Evolutionary conservation across 257 asterid genomes (phyloP), one percentile per base, ranked within the genome.

Genomic region (Scutellaria barbata): DNA sequence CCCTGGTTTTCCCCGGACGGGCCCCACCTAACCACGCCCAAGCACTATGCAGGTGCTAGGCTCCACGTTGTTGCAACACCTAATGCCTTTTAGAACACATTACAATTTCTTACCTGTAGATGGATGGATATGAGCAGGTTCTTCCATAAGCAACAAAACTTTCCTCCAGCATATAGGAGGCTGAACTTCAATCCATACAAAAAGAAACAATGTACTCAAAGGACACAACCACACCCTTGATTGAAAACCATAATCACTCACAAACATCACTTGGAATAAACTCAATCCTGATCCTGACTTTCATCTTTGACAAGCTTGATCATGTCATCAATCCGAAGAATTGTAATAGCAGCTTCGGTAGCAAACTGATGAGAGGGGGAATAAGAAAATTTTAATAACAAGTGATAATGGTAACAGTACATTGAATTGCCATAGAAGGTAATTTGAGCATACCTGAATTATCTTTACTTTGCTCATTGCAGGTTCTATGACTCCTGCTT

Each of bases 401-500:
- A 25, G 10, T 22, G 61, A 17, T 59, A 14, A 11, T 17, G 6
- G 10, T 14, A 45, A 58, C 20, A 71, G 17, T 10, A 68, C 6
- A 42, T 51, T 40, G 20, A 45, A 30, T 54, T 37, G 57, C 52
- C 39, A 63, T 42, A 14, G 10, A 25, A n/a, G 41, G 72, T 66
- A 42, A 61, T 35, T 46, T 12, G 25, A 63, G 30, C 53, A 51
- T 77, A 91, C 99, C 92, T 91, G 99, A 68, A 95, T 84, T 70
- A 95, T 95, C 84, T 95, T 95, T 62, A 92, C 98, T 91, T 95
- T 95, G 89, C 99, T 94, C 97, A 91, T 94, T 56, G 96, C 96
- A 69, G 98, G 99, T 77, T 95, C 99, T 63, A 95, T 91, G 25
- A 95, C 98, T 37, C 99, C 98, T 14, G 98, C 98, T 79, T 87